These are phyloP conservation scores for Obelidium mucronatum DNA, from an alignment of 192 early-diverging fungal species.

Conservation along the genomic window DNA sequence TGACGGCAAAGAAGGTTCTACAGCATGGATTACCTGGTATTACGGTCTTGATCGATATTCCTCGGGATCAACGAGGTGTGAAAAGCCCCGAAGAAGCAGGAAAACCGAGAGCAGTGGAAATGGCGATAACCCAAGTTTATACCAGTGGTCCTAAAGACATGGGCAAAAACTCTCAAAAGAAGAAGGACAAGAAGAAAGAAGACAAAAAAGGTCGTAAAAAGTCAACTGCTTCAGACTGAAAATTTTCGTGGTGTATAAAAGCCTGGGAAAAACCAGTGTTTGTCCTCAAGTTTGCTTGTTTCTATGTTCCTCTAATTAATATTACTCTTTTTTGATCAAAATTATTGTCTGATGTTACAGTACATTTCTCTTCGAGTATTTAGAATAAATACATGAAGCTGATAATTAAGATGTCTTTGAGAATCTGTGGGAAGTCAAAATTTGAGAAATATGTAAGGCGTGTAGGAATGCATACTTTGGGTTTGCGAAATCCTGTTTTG, in stretches of 20 bases:
- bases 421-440: no score
- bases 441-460: no score
- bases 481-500: no score
- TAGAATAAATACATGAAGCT: no score
- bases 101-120: conserved; percentile 41
- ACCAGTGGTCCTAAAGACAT: conserved; percentile 43
- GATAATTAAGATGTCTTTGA: no score
- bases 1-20: conserved; percentile 25
- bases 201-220: conserved; percentile 30
- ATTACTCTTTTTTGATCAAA: no score
- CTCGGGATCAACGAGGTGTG: conserved; percentile 19
- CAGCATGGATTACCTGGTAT: conserved; percentile 10
- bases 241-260: background rate
- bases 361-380: no score
- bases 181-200: conserved; percentile 29
- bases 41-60: conserved; percentile 21
- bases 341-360: no score
- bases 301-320: background rate
- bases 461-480: no score
- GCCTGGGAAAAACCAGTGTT: no score
- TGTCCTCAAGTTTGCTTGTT: conserved; percentile 1
- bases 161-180: conserved; percentile 21
- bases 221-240: background rate
- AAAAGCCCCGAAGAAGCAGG: conserved; percentile 24
- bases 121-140: conserved; percentile 41